Conservation (phyloP, 2,329 filamentous ascomycete species). For the Xenoacremonium recifei region DNA sequence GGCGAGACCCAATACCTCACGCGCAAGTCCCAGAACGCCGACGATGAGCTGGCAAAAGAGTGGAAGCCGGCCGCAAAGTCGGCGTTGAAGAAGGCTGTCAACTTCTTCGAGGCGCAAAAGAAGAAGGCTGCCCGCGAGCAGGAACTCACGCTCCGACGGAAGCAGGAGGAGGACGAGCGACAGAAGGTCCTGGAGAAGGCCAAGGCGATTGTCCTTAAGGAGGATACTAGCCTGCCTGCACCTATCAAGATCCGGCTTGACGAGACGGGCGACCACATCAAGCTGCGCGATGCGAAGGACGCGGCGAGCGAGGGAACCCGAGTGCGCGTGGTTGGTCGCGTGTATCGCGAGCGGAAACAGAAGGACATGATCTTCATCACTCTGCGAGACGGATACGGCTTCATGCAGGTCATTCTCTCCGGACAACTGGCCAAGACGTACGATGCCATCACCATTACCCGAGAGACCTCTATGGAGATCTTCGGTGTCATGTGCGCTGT, state of each 20-base stretch:
- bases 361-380: constrained; percentile 85
- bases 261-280: constrained; percentile 28
- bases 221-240: constrained; percentile 71
- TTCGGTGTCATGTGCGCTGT: constrained; percentile 82
- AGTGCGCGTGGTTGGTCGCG: constrained; percentile 77
- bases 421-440: constrained; percentile 88
- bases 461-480: constrained; percentile 83
- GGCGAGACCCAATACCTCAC: constrained; percentile 29
- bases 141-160: constrained; percentile 17
- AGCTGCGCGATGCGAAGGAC: constrained; percentile 33
- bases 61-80: constrained; percentile 28
- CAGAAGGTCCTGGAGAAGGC: constrained; percentile 24
- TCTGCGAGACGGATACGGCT: constrained; percentile 72
- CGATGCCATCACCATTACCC: constrained; percentile 80
- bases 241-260: constrained; percentile 75
- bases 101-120: constrained; percentile 21
- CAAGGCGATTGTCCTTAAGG: constrained; percentile 34
- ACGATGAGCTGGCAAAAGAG: constrained; percentile 31
- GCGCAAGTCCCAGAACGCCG: constrained; percentile 58
- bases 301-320: constrained; percentile 37
- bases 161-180: constrained; percentile 20
- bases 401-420: constrained; percentile 58
- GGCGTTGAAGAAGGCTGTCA: constrained; percentile 27
- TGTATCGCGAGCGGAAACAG: constrained; percentile 78
- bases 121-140: constrained; percentile 23